Evolutionary conservation across 495 filamentous ascomycete genomes (phyloP), one percentile per base, ranked within the genome.

Genomic region (Hypoxylon cercidicola): DNA sequence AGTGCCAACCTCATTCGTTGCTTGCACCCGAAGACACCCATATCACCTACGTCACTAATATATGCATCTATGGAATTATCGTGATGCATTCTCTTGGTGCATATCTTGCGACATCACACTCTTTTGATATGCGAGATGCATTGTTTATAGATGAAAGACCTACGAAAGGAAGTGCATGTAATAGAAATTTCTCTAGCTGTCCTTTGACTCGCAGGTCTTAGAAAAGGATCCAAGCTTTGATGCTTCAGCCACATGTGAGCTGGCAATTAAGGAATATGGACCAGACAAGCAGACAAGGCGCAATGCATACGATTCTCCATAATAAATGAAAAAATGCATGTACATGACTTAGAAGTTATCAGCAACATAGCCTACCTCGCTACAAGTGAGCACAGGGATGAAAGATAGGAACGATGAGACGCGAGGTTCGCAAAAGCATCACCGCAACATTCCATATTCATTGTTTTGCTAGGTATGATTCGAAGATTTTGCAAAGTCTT

Each of bases 241-340:
- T 23, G 15, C 46, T 59, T 60, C 59, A 68, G 65, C 65, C 65
- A 68, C 65, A 63, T 44, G 52, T 54, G 54, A 63, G 6, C 65
- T 60, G 16, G 50, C 60, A 63, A 68, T 60, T 68, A n/a, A n/a
- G n/a, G n/a, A 10, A 60, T 37, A 47, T 62, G 34, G 28, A 48
- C 20, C n/a, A n/a, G n/a, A n/a, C n/a, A n/a, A n/a, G n/a, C 13
- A 32, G 46, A 47, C 58, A 59, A 59, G 58, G 60, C 60, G 65
- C 40, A 68, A 55, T 68, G 37, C 54, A 44, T 16, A 37, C 30
- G 1, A 15, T 11, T 43, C 16, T 16, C 35, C 34, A 59, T 30
- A 45, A 46, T 60, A 68, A 28, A 28, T 28, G 7, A 28, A 28
- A 3, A 28, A 28, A 28, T 3, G 7, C 25, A 28, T 7, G 25